These are phyloP conservation scores for Camelina laxa DNA, from an alignment of 345 rosid species.

Conservation along the genomic window DNA sequence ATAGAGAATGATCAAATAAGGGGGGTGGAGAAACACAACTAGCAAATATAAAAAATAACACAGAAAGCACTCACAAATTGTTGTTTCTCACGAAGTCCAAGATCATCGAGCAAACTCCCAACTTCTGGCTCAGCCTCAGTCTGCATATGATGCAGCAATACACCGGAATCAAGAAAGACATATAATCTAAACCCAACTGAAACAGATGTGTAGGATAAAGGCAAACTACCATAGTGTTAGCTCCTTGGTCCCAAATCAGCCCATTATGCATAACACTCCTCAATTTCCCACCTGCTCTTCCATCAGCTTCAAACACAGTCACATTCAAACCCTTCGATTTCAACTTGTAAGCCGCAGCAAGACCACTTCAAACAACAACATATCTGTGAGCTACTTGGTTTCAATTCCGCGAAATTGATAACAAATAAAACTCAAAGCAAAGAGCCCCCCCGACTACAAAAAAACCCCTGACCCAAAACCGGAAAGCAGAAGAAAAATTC, in stretches of 20 bases:
- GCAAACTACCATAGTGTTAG: slow-evolving; percentile 79
- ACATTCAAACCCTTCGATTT: slow-evolving; percentile 78
- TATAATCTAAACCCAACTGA: neutral
- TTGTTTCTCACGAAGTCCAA: slow-evolving; percentile 79
- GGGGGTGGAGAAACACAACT: neutral
- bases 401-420: neutral
- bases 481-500: neutral
- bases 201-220: neutral
- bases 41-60: neutral
- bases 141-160: slow-evolving; percentile 49
- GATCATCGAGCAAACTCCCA: slow-evolving; percentile 68
- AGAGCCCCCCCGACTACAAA: neutral
- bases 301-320: slow-evolving; percentile 86
- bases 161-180: neutral
- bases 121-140: slow-evolving; percentile 86
- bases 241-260: slow-evolving; percentile 94
- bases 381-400: neutral
- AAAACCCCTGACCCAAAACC: neutral
- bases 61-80: slow-evolving; percentile 69
- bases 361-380: slow-evolving; percentile 59
- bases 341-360: slow-evolving; percentile 90
- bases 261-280: slow-evolving; percentile 65
- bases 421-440: neutral
- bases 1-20: slow-evolving; percentile 22
- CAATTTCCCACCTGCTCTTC: slow-evolving; percentile 82